phyloP scores from a whole-genome alignment of 805 yeast genomes.

The Komagataella pseudopastoris region DNA sequence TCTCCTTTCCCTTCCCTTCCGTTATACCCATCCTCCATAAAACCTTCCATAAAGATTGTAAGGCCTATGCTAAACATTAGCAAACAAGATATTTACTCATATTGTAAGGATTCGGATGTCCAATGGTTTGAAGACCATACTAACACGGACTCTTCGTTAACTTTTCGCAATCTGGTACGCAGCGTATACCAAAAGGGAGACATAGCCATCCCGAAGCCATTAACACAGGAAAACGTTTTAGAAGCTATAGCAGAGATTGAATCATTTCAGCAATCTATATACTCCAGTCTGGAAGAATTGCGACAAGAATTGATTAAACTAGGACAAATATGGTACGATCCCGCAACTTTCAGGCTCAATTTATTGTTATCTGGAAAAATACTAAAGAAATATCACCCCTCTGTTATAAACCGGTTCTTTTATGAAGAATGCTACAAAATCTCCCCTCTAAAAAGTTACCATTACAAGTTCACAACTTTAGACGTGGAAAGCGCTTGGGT shows the following conservation, averaged over 20 bases:
- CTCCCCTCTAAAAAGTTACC: slow-evolving; percentile 11
- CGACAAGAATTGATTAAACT: slow-evolving; percentile 5
- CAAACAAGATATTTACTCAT: slow-evolving; percentile 30
- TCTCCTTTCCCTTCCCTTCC: slow-evolving; percentile 16
- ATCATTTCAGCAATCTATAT: slow-evolving; percentile 6
- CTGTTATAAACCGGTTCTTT: slow-evolving; percentile 15
- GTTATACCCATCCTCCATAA: slow-evolving; percentile 7
- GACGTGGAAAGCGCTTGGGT: slow-evolving; percentile 6
- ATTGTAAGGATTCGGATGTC: slow-evolving; percentile 26
- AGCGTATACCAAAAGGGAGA: slow-evolving; percentile 9
- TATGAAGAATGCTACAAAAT: slow-evolving; percentile 10
- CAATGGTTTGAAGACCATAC: slow-evolving; percentile 65
- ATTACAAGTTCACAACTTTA: slow-evolving; percentile 11
- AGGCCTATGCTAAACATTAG: slow-evolving; percentile 39
- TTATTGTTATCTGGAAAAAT: slow-evolving; percentile 9
- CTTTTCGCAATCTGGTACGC: slow-evolving; percentile 46
- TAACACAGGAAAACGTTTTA: slow-evolving; percentile 4
- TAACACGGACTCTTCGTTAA: slow-evolving; percentile 37
- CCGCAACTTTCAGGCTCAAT: slow-evolving; percentile 3
- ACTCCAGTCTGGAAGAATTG: slow-evolving; percentile 9
- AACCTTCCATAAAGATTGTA: slow-evolving; percentile 12
- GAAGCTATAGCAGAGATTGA: slow-evolving; percentile 6
- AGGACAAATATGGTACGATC: slow-evolving; percentile 1
- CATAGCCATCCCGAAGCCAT: slow-evolving; percentile 7
- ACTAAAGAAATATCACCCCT: slow-evolving; percentile 6